A percentile compares a stretch with the other conserved stretches of the same genome.
phyloP scores from a whole-genome alignment of 257 asterid species.

The Knoxia roxburghii region DNA sequence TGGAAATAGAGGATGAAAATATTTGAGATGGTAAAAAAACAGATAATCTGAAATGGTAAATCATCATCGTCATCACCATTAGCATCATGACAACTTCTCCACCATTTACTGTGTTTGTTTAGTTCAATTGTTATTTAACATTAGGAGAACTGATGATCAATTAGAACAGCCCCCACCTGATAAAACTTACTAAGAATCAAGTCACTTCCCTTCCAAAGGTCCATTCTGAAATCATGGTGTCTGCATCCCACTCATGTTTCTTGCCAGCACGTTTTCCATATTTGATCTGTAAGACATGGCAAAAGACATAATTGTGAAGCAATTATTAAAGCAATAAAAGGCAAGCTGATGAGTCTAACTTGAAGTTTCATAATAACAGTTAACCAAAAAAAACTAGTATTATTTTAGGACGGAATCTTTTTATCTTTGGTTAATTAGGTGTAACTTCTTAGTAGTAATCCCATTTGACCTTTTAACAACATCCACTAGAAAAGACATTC shows the following conservation, averaged over 20 bases:
- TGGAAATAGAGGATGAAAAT: too few species aligned
- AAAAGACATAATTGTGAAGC: constrained; percentile 10
- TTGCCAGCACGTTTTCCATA: constrained; percentile 2
- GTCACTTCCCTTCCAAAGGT: too few species aligned
- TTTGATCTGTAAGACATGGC: constrained; percentile 10
- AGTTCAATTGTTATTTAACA: too few species aligned
- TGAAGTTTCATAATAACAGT: too few species aligned
- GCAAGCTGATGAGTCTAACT: not conserved
- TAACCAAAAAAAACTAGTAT: too few species aligned
- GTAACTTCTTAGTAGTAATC: not conserved
- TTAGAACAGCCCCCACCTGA: not conserved
- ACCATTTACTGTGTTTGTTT: too few species aligned
- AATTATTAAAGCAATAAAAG: not conserved
- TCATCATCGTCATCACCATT: too few species aligned
- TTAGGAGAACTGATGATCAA: not conserved
- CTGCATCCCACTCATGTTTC: constrained; percentile 9
- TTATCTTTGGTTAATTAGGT: constrained; percentile 19
- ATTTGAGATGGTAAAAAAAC: too few species aligned
- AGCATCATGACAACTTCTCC: too few species aligned
- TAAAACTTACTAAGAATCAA: too few species aligned
- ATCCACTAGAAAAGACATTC: constrained; percentile 31
- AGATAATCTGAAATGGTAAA: too few species aligned
- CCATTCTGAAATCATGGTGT: constrained; percentile 12
- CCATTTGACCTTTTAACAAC: constrained; percentile 30
- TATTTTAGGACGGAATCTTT: too few species aligned